Conservation (phyloP, 768 basidiomycete species). For the Hericium rajendrae region DNA sequence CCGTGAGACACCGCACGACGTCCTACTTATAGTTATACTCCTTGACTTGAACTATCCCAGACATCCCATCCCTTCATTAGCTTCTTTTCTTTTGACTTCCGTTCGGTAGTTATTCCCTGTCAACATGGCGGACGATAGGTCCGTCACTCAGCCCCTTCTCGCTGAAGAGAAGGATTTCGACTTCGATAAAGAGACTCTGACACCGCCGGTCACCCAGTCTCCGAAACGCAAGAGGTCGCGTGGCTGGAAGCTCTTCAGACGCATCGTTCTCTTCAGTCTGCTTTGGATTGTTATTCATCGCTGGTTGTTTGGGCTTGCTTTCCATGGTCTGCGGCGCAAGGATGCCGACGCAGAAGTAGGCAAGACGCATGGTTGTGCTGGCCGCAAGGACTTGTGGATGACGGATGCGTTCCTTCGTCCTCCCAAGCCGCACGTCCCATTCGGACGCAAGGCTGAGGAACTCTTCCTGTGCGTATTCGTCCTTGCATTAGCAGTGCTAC, state of each 20-base stretch:
- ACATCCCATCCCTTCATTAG: background rate
- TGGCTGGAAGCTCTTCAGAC: background rate
- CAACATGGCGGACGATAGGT: background rate
- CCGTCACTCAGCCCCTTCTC: background rate
- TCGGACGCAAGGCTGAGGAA: slow-evolving; percentile 31
- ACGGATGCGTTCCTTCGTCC: slow-evolving; percentile 13
- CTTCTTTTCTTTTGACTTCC: background rate
- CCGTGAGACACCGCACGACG: background rate
- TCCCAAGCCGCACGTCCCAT: slow-evolving; percentile 13
- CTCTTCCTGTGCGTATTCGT: slow-evolving; percentile 32
- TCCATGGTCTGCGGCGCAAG: background rate
- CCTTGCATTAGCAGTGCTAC: background rate
- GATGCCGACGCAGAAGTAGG: background rate
- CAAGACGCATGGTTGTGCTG: background rate
- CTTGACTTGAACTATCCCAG: background rate
- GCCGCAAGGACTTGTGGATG: slow-evolving; percentile 3
- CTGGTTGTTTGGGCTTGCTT: slow-evolving; percentile 3
- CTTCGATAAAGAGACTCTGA: background rate
- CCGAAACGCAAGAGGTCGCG: background rate
- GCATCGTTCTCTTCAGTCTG: slow-evolving; percentile 3
- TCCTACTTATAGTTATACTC: background rate
- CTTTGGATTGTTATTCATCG: slow-evolving; percentile 6
- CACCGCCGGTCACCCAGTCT: background rate
- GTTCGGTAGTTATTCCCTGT: background rate
- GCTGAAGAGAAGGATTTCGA: background rate